phyloP scores from a whole-genome alignment of 306 rosid genomes.

The Trichosanthes truncata region DNA sequence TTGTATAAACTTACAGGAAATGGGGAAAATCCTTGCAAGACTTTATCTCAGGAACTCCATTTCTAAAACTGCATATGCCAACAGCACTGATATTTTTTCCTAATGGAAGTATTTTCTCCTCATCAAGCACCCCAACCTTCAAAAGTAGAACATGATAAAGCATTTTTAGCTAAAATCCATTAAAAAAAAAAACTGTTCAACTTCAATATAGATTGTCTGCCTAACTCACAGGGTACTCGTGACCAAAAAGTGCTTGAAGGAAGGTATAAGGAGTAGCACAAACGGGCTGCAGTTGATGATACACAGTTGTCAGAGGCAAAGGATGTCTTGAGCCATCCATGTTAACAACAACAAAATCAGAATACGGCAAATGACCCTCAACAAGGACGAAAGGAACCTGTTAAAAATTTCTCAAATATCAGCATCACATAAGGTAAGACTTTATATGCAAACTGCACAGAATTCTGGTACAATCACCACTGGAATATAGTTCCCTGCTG shows the following conservation, averaged over 20 bases:
- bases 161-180: background rate
- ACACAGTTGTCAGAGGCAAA: slow-evolving; percentile 69
- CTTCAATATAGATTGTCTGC: background rate
- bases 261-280: slow-evolving; percentile 57
- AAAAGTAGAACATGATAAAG: slow-evolving; percentile 15
- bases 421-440: background rate
- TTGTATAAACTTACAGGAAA: slow-evolving; percentile 56
- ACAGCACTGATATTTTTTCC: slow-evolving; percentile 79
- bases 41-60: slow-evolving; percentile 66
- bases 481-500: background rate
- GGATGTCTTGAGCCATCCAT: slow-evolving; percentile 66
- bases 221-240: slow-evolving; percentile 68
- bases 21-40: slow-evolving; percentile 74
- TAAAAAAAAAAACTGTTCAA: background rate
- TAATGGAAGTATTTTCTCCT: slow-evolving; percentile 79
- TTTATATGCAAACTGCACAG: background rate
- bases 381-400: slow-evolving; percentile 83
- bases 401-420: background rate
- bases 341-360: slow-evolving; percentile 47
- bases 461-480: background rate
- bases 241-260: slow-evolving; percentile 70
- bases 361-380: slow-evolving; percentile 35
- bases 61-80: slow-evolving; percentile 50
- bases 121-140: slow-evolving; percentile 83
- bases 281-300: slow-evolving; percentile 64